These are phyloP conservation scores for Mimosa bimucronata DNA, from an alignment of 306 rosid species.

Conservation along the genomic window DNA sequence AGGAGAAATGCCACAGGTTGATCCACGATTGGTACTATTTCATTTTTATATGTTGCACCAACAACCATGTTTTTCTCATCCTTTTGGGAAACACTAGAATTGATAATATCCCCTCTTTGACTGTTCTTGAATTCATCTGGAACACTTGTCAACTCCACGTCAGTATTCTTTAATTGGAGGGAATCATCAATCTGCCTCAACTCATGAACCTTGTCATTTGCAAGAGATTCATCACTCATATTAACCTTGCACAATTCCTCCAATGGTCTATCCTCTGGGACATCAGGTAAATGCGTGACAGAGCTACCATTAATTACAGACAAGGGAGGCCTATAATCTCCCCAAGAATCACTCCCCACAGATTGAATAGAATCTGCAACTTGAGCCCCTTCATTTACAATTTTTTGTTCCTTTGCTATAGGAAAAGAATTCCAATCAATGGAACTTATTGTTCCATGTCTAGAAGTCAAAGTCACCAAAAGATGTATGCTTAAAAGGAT, in stretches of 20 bases:
- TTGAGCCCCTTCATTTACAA: constrained; percentile 50
- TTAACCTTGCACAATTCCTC: constrained; percentile 52
- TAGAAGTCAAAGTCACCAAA: constrained; percentile 82
- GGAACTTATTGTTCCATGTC: constrained; percentile 61
- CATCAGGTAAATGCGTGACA: constrained; percentile 62
- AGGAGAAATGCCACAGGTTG: constrained; percentile 79
- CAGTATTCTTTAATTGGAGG: constrained; percentile 44
- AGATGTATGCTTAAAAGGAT: constrained; percentile 80
- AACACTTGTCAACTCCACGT: constrained; percentile 37
- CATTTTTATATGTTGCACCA: constrained; percentile 51
- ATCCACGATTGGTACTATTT: constrained; percentile 50
- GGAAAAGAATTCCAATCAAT: constrained; percentile 73
- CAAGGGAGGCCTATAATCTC: constrained; percentile 49
- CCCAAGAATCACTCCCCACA: constrained; percentile 43
- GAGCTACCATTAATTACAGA: constrained; percentile 49
- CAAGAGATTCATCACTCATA: constrained; percentile 45
- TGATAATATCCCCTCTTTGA: constrained; percentile 48
- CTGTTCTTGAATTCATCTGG: constrained; percentile 48
- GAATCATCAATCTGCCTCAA: constrained; percentile 51
- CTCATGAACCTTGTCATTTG: constrained; percentile 44
- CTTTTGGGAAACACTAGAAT: constrained; percentile 50
- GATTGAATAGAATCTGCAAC: constrained; percentile 51
- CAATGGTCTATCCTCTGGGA: constrained; percentile 78
- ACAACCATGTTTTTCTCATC: constrained; percentile 54
- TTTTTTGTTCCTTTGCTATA: constrained; percentile 44